Conservation (phyloP, 306 rosid genomes). For the Crotalaria pallida region DNA sequence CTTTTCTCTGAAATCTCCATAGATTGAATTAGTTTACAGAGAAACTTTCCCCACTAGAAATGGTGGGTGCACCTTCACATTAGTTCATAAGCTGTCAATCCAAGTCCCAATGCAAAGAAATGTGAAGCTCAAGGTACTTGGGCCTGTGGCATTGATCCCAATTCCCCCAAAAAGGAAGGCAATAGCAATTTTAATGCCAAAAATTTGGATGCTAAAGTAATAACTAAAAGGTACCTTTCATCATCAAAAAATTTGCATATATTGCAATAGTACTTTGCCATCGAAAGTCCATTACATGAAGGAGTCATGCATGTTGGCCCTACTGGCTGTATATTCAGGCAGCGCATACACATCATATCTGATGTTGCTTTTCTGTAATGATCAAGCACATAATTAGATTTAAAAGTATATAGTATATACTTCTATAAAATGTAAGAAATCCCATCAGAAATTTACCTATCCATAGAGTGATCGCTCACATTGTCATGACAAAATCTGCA, state of each 20-base stretch:
- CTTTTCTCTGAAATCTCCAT: slow-evolving; percentile 2
- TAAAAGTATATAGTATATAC: slow-evolving; percentile 23
- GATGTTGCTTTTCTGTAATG: slow-evolving; percentile 70
- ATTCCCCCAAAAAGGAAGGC: neutral
- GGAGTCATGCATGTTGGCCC: slow-evolving; percentile 84
- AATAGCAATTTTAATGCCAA: neutral
- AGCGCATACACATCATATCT: slow-evolving; percentile 94
- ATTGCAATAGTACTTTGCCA: slow-evolving; percentile 92
- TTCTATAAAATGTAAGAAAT: slow-evolving; percentile 13
- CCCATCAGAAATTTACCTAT: slow-evolving; percentile 56
- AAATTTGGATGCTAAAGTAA: neutral
- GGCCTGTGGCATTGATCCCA: slow-evolving; percentile 1
- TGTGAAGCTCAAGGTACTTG: neutral
- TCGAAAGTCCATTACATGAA: slow-evolving; percentile 75
- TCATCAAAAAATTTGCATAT: slow-evolving; percentile 97
- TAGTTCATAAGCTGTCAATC: slow-evolving; percentile 8
- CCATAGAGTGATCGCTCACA: slow-evolving; percentile 98
- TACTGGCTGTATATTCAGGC: slow-evolving; percentile 71
- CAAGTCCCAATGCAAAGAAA: slow-evolving; percentile 3
- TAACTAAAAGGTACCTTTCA: slow-evolving; percentile 65
- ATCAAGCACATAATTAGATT: slow-evolving; percentile 28
- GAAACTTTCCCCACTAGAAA: neutral
- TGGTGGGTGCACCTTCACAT: neutral
- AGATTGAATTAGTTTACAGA: neutral
- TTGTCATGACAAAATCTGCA: slow-evolving; percentile 98